Percentiles rank a stretch among this genome's conserved stretches.
Conservation (phyloP, 1,139 yeast genomes). For the Saccharomyces hybrid region DNA sequence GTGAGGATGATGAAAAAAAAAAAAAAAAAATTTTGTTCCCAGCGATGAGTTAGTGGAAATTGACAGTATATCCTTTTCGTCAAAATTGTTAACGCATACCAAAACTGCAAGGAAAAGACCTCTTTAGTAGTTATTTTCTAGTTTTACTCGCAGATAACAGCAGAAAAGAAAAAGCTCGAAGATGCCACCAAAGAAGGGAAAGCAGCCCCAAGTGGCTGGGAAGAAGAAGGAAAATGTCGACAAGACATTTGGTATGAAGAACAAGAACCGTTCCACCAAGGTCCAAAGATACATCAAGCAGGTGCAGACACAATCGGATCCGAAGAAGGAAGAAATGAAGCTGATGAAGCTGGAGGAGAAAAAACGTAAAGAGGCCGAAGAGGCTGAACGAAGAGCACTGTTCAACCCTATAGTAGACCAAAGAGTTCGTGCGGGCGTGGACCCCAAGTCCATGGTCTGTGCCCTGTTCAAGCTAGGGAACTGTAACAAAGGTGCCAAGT, state of each 20-base stretch:
- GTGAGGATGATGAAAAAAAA: neutral
- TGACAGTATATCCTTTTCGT: neutral
- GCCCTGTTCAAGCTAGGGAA: slow-evolving; percentile 82
- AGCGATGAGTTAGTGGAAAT: neutral
- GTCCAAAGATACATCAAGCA: slow-evolving; percentile 83
- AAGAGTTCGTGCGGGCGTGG: slow-evolving; percentile 94
- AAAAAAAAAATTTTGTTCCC: neutral
- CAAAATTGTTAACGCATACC: neutral
- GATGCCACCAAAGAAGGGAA: slow-evolving; percentile 73
- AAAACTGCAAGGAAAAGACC: neutral
- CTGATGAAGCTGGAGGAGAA: slow-evolving; percentile 76
- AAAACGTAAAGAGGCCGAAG: slow-evolving; percentile 85
- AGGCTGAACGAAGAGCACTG: slow-evolving; percentile 74
- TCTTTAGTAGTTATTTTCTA: neutral
- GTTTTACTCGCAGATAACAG: neutral
- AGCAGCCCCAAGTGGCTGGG: slow-evolving; percentile 52
- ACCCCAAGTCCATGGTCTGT: slow-evolving; percentile 91
- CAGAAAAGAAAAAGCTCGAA: slow-evolving; percentile 3
- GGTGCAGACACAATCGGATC: slow-evolving; percentile 61
- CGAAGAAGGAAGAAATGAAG: slow-evolving; percentile 69
- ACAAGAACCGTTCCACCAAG: slow-evolving; percentile 85
- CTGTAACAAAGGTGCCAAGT: slow-evolving; percentile 83
- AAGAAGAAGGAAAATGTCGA: slow-evolving; percentile 77
- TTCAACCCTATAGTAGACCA: slow-evolving; percentile 65
- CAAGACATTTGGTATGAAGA: slow-evolving; percentile 90